phyloP scores from a whole-genome alignment of 306 rosid species.

The Oemleria cerasiformis region DNA sequence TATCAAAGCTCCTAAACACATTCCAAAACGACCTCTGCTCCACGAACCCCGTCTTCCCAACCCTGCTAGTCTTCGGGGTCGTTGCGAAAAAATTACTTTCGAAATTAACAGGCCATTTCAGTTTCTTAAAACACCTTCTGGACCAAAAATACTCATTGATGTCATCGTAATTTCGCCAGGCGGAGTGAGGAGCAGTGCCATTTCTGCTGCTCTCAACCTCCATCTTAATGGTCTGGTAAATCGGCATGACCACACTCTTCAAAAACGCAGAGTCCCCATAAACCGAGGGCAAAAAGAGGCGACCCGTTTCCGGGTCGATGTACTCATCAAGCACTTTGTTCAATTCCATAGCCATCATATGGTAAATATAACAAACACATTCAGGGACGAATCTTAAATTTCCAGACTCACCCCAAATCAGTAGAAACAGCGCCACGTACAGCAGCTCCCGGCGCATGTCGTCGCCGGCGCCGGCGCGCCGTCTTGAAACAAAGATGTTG shows the following conservation, averaged over 20 bases:
- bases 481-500: slow-evolving; percentile 25
- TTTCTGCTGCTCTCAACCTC: slow-evolving; percentile 74
- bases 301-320: slow-evolving; percentile 60
- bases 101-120: slow-evolving; percentile 58
- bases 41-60: slow-evolving; percentile 95
- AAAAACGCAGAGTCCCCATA: slow-evolving; percentile 65
- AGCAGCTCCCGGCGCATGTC: slow-evolving; percentile 62
- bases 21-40: slow-evolving; percentile 98
- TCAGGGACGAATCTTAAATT: slow-evolving; percentile 77
- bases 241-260: slow-evolving; percentile 71
- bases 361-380: slow-evolving; percentile 70
- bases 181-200: slow-evolving; percentile 91
- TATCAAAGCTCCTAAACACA: slow-evolving; percentile 79
- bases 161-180: slow-evolving; percentile 94
- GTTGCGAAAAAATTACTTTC: slow-evolving; percentile 63
- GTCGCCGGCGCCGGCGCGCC: slow-evolving; percentile 34
- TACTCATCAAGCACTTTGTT: slow-evolving; percentile 52
- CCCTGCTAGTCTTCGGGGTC: slow-evolving; percentile 47
- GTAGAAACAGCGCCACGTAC: slow-evolving; percentile 61
- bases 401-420: slow-evolving; percentile 91
- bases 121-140: slow-evolving; percentile 65
- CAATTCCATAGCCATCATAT: slow-evolving; percentile 81
- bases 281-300: slow-evolving; percentile 51
- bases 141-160: slow-evolving; percentile 90
- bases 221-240: slow-evolving; percentile 51